Base-by-base conservation (phyloP, 805 yeast genomes). In the Lachancea waltii region DNA sequence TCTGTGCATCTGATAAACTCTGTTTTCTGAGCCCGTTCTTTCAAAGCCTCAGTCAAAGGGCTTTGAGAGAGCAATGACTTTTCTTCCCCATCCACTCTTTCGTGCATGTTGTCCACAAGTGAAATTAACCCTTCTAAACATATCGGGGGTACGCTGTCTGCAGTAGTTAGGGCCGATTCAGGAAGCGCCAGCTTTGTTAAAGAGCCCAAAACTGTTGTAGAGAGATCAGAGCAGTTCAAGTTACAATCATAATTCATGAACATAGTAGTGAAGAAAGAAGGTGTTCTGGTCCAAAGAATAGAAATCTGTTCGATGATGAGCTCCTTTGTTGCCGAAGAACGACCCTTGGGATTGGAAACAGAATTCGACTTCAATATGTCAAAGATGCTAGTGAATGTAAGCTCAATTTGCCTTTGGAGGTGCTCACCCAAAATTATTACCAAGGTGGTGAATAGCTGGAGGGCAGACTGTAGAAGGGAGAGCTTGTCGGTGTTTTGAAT, bases 231-330 rank as follows among this genome's bases (percentile, higher is more conserved):
- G 47, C 90, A 76, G 43, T 86, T 95, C 47, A 86, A 79, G 54
- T 86, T 90, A 61, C 97, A 90, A 58, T 92, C 98, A 57, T 79
- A 92, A 40, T 79, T 80, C 39, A 84, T 79, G 56, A 84, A 92
- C 24, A 89, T 59, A 30, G 77, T 73, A 10, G 86, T 75, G 58
- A 87, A 86, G 41, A 85, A 79, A 3, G 73, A 64, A 1, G 95
- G 90, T 0, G 85, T 76, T 41, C 95, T 72, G 4, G 81, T 73
- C 95, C 94, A 84, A 20, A 84, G 62, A 33, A 81, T 77, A 3
- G 95, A 83, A 2, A 90, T 63, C 9, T 89, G 79, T 60, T 92
- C 98, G 29, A 89, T 73, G 48, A 92, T 68, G 43, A 85, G 69
- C 56, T 92, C 98, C 48, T 90, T 81, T 1, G 79, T 63, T n/a